These are phyloP conservation scores for Fusarium tuaranense DNA, from an alignment of 2,329 filamentous ascomycete genomes.

Conservation along the genomic window DNA sequence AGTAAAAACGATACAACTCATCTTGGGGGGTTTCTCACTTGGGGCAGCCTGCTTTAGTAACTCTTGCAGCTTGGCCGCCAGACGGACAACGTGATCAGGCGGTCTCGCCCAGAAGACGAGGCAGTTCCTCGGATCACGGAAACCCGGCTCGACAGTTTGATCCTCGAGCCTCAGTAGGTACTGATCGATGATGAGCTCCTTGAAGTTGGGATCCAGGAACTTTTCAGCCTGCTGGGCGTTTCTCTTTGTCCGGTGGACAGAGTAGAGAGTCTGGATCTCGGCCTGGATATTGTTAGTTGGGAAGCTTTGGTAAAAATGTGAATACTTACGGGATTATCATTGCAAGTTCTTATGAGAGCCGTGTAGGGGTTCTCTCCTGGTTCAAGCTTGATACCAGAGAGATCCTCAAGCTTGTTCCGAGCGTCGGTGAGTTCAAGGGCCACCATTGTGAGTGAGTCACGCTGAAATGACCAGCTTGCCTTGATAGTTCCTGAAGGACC, in stretches of 20 bases:
- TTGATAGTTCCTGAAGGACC: neutral
- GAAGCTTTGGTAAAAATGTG: neutral
- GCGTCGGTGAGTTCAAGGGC: slow-evolving; percentile 48
- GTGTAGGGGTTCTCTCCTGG: slow-evolving; percentile 80
- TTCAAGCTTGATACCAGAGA: slow-evolving; percentile 62
- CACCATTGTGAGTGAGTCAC: slow-evolving; percentile 18
- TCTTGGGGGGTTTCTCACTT: slow-evolving; percentile 64
- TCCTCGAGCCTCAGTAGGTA: slow-evolving; percentile 78
- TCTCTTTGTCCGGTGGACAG: slow-evolving; percentile 77
- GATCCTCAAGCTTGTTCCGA: slow-evolving; percentile 65
- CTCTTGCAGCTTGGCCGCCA: slow-evolving; percentile 77
- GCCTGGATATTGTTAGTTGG: slow-evolving; percentile 55
- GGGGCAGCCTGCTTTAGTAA: slow-evolving; percentile 74
- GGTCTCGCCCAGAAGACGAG: slow-evolving; percentile 91
- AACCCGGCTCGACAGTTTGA: slow-evolving; percentile 73
- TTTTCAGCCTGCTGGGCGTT: slow-evolving; percentile 81
- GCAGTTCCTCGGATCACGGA: slow-evolving; percentile 81
- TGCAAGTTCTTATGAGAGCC: slow-evolving; percentile 75
- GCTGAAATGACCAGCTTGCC: neutral
- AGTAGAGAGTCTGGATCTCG: slow-evolving; percentile 79
- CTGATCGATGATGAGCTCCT: slow-evolving; percentile 79
- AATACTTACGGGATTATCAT: slow-evolving; percentile 71
- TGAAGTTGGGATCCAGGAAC: slow-evolving; percentile 76
- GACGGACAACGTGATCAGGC: slow-evolving; percentile 73
- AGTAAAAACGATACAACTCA: neutral